These are phyloP conservation scores for Phialophora verrucosa DNA, from an alignment of 2,329 filamentous ascomycete species.

Conservation along the genomic window DNA sequence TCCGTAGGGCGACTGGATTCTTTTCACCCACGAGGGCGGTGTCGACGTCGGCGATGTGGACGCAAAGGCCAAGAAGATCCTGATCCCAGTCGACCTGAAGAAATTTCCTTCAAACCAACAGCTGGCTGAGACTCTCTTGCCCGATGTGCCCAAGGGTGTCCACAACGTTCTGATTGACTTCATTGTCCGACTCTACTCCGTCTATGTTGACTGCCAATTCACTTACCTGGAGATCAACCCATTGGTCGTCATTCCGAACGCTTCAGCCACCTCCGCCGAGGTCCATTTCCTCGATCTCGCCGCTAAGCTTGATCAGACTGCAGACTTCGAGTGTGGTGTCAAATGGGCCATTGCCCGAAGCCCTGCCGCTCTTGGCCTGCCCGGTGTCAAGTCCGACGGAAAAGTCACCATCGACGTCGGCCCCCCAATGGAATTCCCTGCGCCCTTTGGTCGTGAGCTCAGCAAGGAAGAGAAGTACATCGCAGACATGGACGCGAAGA, in stretches of 20 bases:
- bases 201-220: slow-evolving; percentile 99
- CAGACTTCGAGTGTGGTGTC: slow-evolving; percentile 97
- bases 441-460: slow-evolving; percentile 97
- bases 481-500: slow-evolving; percentile 98
- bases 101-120: slow-evolving; percentile 96
- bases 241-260: slow-evolving; percentile 95
- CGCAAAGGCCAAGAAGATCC: slow-evolving; percentile 96
- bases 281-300: slow-evolving; percentile 98
- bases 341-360: slow-evolving; percentile 98
- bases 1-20: slow-evolving; percentile 92
- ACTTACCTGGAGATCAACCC: slow-evolving; percentile 99
- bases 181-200: slow-evolving; percentile 96
- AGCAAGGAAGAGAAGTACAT: slow-evolving; percentile 99
- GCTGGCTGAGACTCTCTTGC: slow-evolving; percentile 82
- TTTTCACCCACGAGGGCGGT: slow-evolving; percentile 99
- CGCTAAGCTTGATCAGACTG: slow-evolving; percentile 98
- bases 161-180: slow-evolving; percentile 99
- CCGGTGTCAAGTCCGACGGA: slow-evolving; percentile 67
- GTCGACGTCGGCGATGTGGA: slow-evolving; percentile 99
- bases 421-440: slow-evolving; percentile 98
- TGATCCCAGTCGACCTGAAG: slow-evolving; percentile 93
- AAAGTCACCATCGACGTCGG: slow-evolving; percentile 95
- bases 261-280: slow-evolving; percentile 84
- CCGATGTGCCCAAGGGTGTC: slow-evolving; percentile 90
- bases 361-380: slow-evolving; percentile 83